Base-by-base conservation (phyloP, 2,329 filamentous ascomycete genomes). In the Sarocladiaceae sp. region DNA sequence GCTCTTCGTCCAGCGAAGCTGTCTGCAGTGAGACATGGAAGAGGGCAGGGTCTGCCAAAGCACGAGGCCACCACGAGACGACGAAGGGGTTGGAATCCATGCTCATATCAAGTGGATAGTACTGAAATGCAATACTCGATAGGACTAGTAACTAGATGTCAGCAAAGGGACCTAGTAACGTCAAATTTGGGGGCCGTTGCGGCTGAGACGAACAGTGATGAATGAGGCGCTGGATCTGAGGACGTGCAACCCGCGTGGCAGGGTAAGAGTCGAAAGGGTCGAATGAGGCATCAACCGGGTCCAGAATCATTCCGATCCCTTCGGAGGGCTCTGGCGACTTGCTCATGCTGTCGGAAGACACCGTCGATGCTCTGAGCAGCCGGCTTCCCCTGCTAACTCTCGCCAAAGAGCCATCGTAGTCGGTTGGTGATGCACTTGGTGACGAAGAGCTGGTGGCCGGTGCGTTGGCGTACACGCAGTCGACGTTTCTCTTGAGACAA, bases 1-100 rank as follows among this genome's bases (percentile, higher is more conserved):
- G 48, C 51, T 80, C 76, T 23, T 77, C 67, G 46, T 80, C 74
- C 0, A 78, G 65, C 29, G 66, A 79, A 32, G 76, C 76, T 4
- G 76, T 79, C 52, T 79, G 76, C 11, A 80, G 60, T 2, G 74
- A 78, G 19, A 80, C 74, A 50, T 80, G 74, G 44, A 80, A 80
- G 1, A 80, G 51, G 4, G 73, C 73, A 0, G 76, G 73, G 45
- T 80, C 76, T 1, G 63, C 68, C 1, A 80, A 63, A 1, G 76
- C 74, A 1, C 74, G 61, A 1, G 76, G 76, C 75, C 76, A 80
- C 76, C 76, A 80, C 0, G 74, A 78, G 6, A 77, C 59, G 15
- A 80, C 59, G 48, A 80, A 80, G 0, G 76, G 76, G 50, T 80
- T 80, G 6, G 76, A 74, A 0, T 57, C 56, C n/a, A 65, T 53